Conservation (phyloP, 2,329 filamentous ascomycete genomes). For the Penicillium sp. region DNA sequence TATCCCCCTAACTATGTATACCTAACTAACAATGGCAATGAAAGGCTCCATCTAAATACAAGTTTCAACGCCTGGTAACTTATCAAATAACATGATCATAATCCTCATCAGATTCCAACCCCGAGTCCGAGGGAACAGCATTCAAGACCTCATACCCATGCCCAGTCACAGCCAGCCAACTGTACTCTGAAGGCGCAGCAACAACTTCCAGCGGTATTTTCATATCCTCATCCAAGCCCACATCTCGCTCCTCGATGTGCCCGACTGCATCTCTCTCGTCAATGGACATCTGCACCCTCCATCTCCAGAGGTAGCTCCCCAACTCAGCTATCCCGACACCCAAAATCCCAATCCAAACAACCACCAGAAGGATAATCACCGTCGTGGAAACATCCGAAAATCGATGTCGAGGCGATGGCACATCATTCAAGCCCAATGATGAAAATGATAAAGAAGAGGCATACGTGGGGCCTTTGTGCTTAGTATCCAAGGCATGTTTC, state of each 20-base stretch:
- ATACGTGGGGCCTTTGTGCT: not conserved
- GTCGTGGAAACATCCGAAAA: slow-evolving; percentile 15
- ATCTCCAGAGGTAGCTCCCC: slow-evolving; percentile 19
- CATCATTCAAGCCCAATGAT: no score
- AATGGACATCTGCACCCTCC: not conserved
- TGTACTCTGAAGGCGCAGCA: not conserved
- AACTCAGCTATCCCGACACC: slow-evolving; percentile 22
- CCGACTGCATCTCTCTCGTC: not conserved
- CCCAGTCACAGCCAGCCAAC: not conserved
- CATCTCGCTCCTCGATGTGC: not conserved
- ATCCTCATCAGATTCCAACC: slow-evolving; percentile 12
- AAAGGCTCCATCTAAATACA: not conserved
- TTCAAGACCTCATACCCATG: not conserved
- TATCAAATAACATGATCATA: slow-evolving; percentile 12
- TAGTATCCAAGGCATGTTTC: not conserved
- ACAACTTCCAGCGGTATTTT: slow-evolving; percentile 10
- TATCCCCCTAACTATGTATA: no score
- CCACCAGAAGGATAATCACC: slow-evolving; percentile 17
- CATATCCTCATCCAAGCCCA: not conserved
- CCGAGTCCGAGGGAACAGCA: slow-evolving; percentile 1
- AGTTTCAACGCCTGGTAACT: no score
- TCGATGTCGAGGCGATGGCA: slow-evolving; percentile 1
- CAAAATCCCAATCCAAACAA: slow-evolving; percentile 26
- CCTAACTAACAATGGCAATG: not conserved
- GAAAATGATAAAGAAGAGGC: not conserved